Base-by-base conservation (phyloP, 192 early-diverging fungal species). In the Jimgerdemannia lactiflua region DNA sequence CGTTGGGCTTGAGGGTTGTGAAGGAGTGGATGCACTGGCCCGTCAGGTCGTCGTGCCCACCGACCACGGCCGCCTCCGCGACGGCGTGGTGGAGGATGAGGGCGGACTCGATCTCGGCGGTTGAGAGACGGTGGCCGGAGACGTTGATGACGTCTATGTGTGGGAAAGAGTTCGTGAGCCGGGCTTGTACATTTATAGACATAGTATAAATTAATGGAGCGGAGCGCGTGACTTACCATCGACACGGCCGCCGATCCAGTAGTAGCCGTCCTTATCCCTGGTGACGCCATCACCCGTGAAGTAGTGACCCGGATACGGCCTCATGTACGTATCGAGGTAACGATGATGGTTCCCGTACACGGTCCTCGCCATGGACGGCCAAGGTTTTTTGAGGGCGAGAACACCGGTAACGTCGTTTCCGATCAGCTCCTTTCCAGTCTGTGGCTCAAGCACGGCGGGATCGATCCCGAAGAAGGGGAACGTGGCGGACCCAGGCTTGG, bases 391-490 rank as follows among this genome's bases (percentile, higher is more conserved):
- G 81, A 99, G 87, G 39, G 93, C 94, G 64, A 99, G 87, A 10
- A 99, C 96, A 77, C 97, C 97, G 64, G 92, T 94, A 65, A 97
- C 95, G 79, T 91, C 86, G 80, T 94, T 95, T 69, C 95, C 95
- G 70, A 83, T 78, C 6, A 99, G 79, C 81, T 95, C 96, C 75
- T 87, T 81, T 29, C 97, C 97, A 43, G 95, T 93, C 63, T 80
- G 82, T 7, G 97, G 88, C 68, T 98, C 95, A 39, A 99, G 85
- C 65, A 99, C 87, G 3, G 88, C 94, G 41, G 93, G 78, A 68
- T 97, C 94, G 49, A 99, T 88, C 78, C 97, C 97, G 86, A 99
- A 99, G 90, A 99, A 99, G 66, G 97, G 96, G 73, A 95, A 88
- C 4, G 96, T 97, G 10, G 97, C 97, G 3, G 95, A 94, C 54